phyloP scores from a whole-genome alignment of 169 alveolate species.

The Sarcocystis neurona region DNA sequence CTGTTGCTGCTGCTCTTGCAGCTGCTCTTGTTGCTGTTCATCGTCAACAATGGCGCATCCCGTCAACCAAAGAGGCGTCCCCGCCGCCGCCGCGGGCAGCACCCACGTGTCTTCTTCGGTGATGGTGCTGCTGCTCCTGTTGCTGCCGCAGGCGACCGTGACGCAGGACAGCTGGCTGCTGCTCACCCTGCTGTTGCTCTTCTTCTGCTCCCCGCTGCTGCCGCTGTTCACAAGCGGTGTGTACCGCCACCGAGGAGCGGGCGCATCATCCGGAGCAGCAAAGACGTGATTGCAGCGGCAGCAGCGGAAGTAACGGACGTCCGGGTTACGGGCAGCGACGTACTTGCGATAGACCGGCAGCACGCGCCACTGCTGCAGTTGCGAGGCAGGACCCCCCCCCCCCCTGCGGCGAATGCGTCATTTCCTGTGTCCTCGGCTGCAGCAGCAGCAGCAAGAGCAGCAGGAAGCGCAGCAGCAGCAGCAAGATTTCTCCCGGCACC shows the following conservation, averaged over 20 bases:
- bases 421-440: not conserved
- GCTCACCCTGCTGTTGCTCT: no score
- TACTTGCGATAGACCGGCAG: not conserved
- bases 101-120: no score
- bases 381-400: constrained; percentile 4
- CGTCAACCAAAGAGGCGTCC: no score
- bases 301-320: constrained; percentile 31
- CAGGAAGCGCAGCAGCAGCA: not conserved
- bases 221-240: not conserved
- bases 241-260: constrained; percentile 19
- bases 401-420: not conserved
- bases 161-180: no score
- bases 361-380: not conserved
- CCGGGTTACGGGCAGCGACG: constrained; percentile 32
- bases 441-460: not conserved
- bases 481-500: not conserved
- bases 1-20: no score
- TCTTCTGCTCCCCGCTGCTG: no score
- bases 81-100: no score
- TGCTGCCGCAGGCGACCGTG: no score
- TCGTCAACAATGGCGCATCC: no score
- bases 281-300: constrained; percentile 21
- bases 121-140: no score
- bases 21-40: no score
- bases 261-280: constrained; percentile 34